Evolutionary conservation across 345 rosid species (phyloP), one percentile per base, ranked within the genome.

Genomic region (Eucalyptus sp.): DNA sequence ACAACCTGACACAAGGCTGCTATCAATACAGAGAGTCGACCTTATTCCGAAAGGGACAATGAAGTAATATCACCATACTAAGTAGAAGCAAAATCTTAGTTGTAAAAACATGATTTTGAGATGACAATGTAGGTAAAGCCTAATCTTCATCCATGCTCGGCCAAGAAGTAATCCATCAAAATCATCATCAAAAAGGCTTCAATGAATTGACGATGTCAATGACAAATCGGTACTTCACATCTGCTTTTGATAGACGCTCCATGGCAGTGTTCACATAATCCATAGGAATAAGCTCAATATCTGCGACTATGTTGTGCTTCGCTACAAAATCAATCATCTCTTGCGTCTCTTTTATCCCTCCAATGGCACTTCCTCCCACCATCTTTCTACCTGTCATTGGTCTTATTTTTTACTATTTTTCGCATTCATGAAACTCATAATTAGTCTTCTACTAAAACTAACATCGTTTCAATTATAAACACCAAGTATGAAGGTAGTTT

Each of bases 271-370:
- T 90, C 29, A 90, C 90, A 49, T 89, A 88, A 17, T 91, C 91
- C 87, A 91, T 90, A 9, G 89, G 49, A 33, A 92, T 89, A 15
- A 90, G 49, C 33, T 92, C 90, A 24, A 90, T 66, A 50, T 88
- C 87, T 7, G 91, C 68, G 0, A 80, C 87, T 29, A 91, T 88
- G 68, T 79, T 86, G 80, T 88, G 92, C 33, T 90, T 46, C 5
- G 89, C 88, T 5, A 89, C 90, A 80, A 87, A 90, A 87, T 91
- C 87, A 29, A 90, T 20, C 92, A 89, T 91, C 37, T 91, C 93
- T 86, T 89, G 93, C 6, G 91, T 93, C 90, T 93, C 94, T 56
- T 91, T 91, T 24, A 91, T 86, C 33, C 91, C 93, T 29, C 91
- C 93, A 1, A 50, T 87, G 2, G 15, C 2, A 16, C 92, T 90